Base-by-base conservation (phyloP, 2,329 filamentous ascomycete species). In the Trichophyton benhamiae region DNA sequence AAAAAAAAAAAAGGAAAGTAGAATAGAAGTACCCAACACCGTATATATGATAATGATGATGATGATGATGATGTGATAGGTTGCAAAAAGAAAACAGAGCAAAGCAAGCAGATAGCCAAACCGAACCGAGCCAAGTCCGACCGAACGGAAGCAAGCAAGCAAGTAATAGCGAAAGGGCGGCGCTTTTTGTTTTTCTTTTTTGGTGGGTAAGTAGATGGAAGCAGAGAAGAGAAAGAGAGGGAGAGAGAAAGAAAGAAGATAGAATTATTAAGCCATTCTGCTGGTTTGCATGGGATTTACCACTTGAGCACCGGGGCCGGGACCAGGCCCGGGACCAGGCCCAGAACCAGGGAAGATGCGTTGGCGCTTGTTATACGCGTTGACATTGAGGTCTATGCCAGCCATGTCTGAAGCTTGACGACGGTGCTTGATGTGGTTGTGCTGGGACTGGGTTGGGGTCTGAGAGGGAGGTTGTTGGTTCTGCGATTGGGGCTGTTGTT, bases 341-440 rank as follows among this genome's bases (percentile, higher is more conserved):
- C 49, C 49, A 17, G 49, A 46, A 52, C 62, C 75, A 67, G 71
- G 72, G 66, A 81, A 85, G 74, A 85, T 79, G 61, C 82, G 80
- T 68, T 82, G 82, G 65, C 83, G 77, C 68, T 86, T 86, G 3
- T 78, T 72, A 64, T 82, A 78, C 59, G 76, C 78, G 67, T 79
- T 73, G 27, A 77, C 76, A 68, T 79, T 73, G 27, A 77, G 76
- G 9, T 80, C 79, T 3, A 79, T 79, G 53, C 82, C 79, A 1
- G 80, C 78, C 62, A 86, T 83, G 36, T 85, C 82, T 1, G 82
- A 84, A n/a, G 84, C 79, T 61, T 82, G 81, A 66, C 83, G 75
- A 64, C 83, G 77, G 65, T 83, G 81, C 58, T 74, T 59, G 33
- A 42, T 22, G 33, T 58, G 55, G 17, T 41, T 58, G 30, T 48